phyloP scores from a whole-genome alignment of 306 rosid species.

The Cicer judaicum region DNA sequence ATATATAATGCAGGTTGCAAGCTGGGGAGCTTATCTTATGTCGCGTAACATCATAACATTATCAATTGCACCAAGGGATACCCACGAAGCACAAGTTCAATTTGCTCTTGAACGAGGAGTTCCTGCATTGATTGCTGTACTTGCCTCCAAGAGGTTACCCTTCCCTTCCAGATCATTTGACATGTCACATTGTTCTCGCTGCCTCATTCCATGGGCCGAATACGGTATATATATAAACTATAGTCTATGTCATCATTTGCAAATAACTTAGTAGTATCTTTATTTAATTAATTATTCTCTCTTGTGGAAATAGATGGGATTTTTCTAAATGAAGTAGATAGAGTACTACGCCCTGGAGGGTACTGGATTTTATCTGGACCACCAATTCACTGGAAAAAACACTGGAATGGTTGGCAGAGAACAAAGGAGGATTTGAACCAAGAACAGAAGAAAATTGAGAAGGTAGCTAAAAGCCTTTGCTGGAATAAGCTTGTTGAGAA shows the following conservation, averaged over 20 bases:
- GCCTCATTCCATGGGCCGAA: conserved; percentile 80
- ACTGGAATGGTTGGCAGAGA: conserved; percentile 79
- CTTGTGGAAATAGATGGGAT: conserved; percentile 49
- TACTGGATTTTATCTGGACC: conserved; percentile 90
- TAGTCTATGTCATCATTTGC: too few relatives aligned
- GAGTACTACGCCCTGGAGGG: conserved; percentile 82
- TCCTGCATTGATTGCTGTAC: conserved; percentile 71
- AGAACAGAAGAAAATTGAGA: conserved; percentile 70
- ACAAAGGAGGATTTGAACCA: conserved; percentile 60
- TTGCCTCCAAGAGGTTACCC: conserved; percentile 75
- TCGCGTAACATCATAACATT: conserved; percentile 63
- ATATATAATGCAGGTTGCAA: conserved; percentile 65
- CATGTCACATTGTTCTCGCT: conserved; percentile 88
- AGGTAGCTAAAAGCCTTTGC: conserved; percentile 71
- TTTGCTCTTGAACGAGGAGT: conserved; percentile 84
- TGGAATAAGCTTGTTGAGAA: conserved; percentile 74
- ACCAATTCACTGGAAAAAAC: conserved; percentile 68
- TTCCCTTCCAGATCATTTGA: conserved; percentile 82
- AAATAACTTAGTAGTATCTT: too few relatives aligned
- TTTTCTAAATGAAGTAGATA: conserved; percentile 69
- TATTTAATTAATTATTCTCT: too few relatives aligned
- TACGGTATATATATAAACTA: background rate
- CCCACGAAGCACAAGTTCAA: conserved; percentile 86
- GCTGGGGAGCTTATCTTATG: conserved; percentile 83
- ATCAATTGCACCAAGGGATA: conserved; percentile 76